phyloP scores from a whole-genome alignment of 148 eudicot genomes.

The Heliosperma pusillum region DNA sequence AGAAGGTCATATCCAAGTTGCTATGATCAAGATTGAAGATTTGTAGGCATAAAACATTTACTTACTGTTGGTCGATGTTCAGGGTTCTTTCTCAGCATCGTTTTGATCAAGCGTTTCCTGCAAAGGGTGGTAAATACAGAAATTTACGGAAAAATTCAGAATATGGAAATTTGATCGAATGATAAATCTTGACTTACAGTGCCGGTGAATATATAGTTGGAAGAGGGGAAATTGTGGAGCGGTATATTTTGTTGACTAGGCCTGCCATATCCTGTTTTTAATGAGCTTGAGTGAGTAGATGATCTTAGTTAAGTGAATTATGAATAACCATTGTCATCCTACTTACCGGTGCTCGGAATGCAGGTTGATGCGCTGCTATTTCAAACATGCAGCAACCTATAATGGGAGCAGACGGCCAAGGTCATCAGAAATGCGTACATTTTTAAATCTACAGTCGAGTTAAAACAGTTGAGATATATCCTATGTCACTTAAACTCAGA shows the following conservation, averaged over 20 bases:
- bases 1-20: not conserved
- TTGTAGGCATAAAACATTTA: not conserved
- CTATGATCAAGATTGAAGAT: no score
- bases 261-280: conserved; percentile 42
- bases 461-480: not conserved
- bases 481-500: no score
- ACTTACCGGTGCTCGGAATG: conserved; percentile 87
- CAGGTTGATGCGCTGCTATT: conserved; percentile 90
- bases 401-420: conserved; percentile 2
- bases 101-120: conserved; percentile 54
- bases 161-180: not conserved
- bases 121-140: conserved; percentile 9
- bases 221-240: conserved; percentile 61
- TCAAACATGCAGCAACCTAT: conserved; percentile 96
- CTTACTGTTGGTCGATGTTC: conserved; percentile 59
- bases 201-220: conserved; percentile 51
- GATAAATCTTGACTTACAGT: conserved; percentile 35
- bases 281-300: not conserved
- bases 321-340: not conserved
- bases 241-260: conserved; percentile 56
- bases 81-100: conserved; percentile 54
- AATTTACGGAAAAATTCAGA: not conserved
- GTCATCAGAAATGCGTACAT: not conserved
- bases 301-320: not conserved
- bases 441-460: not conserved